Conservation (phyloP, 768 basidiomycete species). For the Russula compacta region DNA sequence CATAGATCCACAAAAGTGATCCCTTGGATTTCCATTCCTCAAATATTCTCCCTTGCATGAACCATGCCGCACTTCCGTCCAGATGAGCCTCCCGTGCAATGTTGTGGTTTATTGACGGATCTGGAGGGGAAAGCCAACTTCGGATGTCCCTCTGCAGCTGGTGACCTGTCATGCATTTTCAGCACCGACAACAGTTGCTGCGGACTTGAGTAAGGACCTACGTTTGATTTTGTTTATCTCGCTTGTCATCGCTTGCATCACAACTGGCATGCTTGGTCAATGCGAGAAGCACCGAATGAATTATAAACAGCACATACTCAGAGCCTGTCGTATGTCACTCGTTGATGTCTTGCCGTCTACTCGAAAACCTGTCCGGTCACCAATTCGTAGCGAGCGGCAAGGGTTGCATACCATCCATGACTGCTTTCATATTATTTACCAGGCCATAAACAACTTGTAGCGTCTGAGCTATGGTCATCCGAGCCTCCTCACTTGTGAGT, state of each 20-base stretch:
- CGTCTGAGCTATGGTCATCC: background rate
- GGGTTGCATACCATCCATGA: background rate
- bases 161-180: background rate
- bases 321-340: background rate
- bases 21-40: background rate
- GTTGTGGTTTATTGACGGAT: background rate
- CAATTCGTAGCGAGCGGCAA: background rate
- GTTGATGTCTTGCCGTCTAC: background rate
- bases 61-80: background rate
- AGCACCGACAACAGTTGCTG: background rate
- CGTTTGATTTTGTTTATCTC: background rate
- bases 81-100: background rate
- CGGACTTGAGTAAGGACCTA: background rate
- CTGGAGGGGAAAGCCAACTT: background rate
- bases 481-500: background rate
- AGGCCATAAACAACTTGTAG: background rate
- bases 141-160: background rate
- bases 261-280: background rate
- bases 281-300: background rate
- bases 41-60: background rate
- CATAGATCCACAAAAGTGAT: background rate
- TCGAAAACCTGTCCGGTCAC: background rate
- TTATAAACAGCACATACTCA: background rate
- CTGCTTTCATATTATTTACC: background rate
- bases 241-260: background rate